Percentiles rank a stretch among this genome's conserved stretches.
These are phyloP conservation scores for Lasiodiplodia theobromae DNA, from an alignment of 2,329 filamentous ascomycete genomes.

Conservation along the genomic window DNA sequence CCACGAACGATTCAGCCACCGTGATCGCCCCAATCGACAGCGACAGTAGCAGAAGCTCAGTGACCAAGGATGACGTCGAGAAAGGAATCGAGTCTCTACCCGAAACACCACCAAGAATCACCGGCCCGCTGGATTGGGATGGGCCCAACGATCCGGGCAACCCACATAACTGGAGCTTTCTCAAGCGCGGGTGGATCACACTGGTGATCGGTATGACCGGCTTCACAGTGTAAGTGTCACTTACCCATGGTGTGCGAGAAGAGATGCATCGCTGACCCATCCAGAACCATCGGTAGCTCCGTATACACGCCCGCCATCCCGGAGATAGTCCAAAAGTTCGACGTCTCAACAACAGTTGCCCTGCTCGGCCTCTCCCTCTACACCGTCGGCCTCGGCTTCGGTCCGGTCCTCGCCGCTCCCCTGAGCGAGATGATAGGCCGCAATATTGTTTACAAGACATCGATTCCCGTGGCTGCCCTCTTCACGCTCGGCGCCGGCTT, in stretches of 20 bases:
- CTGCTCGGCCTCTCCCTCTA: conserved; percentile 68
- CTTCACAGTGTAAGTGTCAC: conserved; percentile 44
- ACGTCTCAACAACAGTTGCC: conserved; percentile 61
- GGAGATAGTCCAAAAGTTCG: conserved; percentile 61
- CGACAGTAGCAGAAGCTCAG: too few species aligned
- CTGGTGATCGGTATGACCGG: conserved; percentile 44
- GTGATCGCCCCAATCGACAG: too few species aligned
- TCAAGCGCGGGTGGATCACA: conserved; percentile 43
- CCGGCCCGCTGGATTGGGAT: conserved; percentile 39
- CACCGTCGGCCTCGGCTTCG: conserved; percentile 65
- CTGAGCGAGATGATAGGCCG: conserved; percentile 66
- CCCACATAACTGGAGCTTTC: conserved; percentile 48
- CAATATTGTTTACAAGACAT: conserved; percentile 58
- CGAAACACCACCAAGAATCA: too few species aligned
- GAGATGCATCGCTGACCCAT: not conserved
- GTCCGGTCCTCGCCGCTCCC: conserved; percentile 66
- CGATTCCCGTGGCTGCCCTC: conserved; percentile 57
- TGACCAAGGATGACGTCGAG: too few species aligned
- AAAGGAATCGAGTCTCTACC: too few species aligned
- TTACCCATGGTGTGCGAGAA: not conserved
- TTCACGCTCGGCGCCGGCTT: conserved; percentile 65
- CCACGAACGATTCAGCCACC: too few species aligned
- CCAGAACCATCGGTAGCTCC: conserved; percentile 62
- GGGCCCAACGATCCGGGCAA: conserved; percentile 46
- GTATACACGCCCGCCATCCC: conserved; percentile 59